These are phyloP conservation scores for Aspergillus vadensis DNA, from an alignment of 2,329 filamentous ascomycete genomes.

Conservation along the genomic window DNA sequence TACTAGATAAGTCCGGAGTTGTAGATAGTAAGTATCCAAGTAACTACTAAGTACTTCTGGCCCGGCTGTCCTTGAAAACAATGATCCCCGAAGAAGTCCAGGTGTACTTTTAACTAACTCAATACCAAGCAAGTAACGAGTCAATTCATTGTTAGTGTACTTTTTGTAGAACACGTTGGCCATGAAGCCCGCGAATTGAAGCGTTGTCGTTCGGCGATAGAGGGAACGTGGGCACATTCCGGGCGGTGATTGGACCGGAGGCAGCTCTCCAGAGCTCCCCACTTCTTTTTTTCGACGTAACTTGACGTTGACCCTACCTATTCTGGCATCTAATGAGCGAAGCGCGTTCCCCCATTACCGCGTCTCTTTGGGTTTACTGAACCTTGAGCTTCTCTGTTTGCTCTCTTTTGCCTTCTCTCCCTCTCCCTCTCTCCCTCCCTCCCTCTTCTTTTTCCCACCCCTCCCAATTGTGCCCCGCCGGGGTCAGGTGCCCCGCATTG, in stretches of 20 bases:
- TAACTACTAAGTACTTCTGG: too few species aligned
- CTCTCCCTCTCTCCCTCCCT: not conserved
- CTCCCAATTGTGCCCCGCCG: conserved; percentile 3
- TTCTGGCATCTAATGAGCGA: not conserved
- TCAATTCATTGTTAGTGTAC: not conserved
- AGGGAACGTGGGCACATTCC: conserved; percentile 22
- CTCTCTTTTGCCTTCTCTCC: conserved; percentile 1
- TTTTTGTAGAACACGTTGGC: not conserved
- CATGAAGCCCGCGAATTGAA: not conserved
- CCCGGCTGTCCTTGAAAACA: too few species aligned
- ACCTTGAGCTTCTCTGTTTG: conserved; percentile 2
- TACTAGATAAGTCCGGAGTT: too few species aligned
- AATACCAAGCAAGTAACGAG: not conserved
- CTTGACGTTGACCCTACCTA: conserved; percentile 5
- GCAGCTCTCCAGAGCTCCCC: conserved; percentile 23
- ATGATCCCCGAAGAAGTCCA: too few species aligned
- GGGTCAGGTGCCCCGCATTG: conserved; percentile 13
- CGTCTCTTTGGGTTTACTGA: not conserved
- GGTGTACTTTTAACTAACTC: not conserved
- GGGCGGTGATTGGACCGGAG: conserved; percentile 20
- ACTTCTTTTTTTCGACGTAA: conserved; percentile 13
- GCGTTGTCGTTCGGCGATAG: not conserved
- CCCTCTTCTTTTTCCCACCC: conserved; percentile 4
- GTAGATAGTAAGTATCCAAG: too few species aligned
- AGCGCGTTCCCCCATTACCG: not conserved